phyloP scores from a whole-genome alignment of 352 stramenopile genomes.

The Phytophthora idaei region DNA sequence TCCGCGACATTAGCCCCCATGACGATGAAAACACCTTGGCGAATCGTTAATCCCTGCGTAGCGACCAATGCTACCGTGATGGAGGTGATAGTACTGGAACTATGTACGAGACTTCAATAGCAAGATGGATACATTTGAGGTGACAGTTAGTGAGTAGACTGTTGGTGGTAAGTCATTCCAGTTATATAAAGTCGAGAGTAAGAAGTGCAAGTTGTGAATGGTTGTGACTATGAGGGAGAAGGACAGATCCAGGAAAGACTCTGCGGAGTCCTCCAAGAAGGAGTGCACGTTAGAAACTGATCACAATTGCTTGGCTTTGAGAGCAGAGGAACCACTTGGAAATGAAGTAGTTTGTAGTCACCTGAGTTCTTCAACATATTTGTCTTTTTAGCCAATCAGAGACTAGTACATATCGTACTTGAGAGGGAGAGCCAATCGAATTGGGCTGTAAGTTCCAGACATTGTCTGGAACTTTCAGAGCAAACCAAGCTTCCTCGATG shows the following conservation, averaged over 20 bases:
- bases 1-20: constrained; percentile 88
- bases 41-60: constrained; percentile 65
- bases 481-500: not conserved
- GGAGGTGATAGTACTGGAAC: constrained; percentile 73
- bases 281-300: too few species aligned
- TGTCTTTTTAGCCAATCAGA: constrained; percentile 12
- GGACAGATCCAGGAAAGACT: too few species aligned
- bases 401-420: not conserved
- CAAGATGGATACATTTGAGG: too few species aligned
- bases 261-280: too few species aligned
- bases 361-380: not conserved
- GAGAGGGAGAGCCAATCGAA: not conserved
- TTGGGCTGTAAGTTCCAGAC: not conserved
- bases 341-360: too few species aligned
- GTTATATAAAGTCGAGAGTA: too few species aligned
- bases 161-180: too few species aligned
- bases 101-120: constrained; percentile 24
- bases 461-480: not conserved
- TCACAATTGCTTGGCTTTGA: too few species aligned
- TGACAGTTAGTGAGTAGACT: too few species aligned
- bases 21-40: constrained; percentile 87
- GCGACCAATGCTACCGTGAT: constrained; percentile 71
- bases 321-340: too few species aligned
- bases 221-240: too few species aligned
- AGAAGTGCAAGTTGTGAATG: too few species aligned